Conservation (phyloP, 371 early-diverging fungal genomes). For the Actinomortierella wolfii region DNA sequence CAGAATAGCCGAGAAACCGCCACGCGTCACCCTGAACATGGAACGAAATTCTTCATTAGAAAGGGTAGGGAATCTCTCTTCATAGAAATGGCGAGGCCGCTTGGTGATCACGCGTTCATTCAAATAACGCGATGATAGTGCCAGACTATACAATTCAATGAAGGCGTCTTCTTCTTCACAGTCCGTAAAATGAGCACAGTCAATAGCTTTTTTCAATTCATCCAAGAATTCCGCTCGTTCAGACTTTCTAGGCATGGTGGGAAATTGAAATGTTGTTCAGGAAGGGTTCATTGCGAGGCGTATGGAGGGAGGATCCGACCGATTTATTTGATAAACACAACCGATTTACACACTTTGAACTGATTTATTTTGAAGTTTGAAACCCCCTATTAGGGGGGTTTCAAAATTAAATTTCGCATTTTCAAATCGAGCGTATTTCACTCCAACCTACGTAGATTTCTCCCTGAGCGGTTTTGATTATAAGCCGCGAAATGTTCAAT, state of each 20-base stretch:
- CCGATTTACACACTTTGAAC: too few species aligned
- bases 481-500: not conserved
- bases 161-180: too few species aligned
- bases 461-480: not conserved
- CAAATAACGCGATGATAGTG: not conserved
- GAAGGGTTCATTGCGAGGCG: not conserved
- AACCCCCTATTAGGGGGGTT: too few species aligned
- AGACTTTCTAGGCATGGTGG: conserved; percentile 7
- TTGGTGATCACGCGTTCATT: not conserved
- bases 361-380: too few species aligned
- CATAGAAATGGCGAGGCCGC: not conserved
- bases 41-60: conserved; percentile 2
- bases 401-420: not conserved
- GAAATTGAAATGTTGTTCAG: not conserved
- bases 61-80: not conserved
- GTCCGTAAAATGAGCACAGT: too few species aligned
- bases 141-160: not conserved
- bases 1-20: conserved; percentile 9
- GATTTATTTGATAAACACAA: too few species aligned
- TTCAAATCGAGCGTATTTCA: not conserved
- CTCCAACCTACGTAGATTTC: not conserved
- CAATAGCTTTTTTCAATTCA: not conserved
- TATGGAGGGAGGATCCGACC: too few species aligned
- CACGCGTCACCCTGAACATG: conserved; percentile 10
- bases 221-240: not conserved